These are phyloP conservation scores for Wickerhamiella australiensis DNA, from an alignment of 805 yeast species.

Conservation along the genomic window DNA sequence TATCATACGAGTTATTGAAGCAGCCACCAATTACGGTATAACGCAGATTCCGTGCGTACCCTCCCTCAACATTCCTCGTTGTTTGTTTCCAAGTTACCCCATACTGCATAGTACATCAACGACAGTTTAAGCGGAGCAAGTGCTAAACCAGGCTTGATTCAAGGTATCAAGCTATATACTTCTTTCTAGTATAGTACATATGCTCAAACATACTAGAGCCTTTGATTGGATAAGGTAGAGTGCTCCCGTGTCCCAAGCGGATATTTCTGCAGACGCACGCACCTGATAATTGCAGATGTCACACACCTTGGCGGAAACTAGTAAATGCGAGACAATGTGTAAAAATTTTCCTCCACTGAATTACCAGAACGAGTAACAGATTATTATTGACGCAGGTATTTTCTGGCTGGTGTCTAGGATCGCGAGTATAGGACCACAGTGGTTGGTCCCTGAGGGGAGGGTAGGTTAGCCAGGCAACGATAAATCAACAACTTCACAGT, in stretches of 20 bases:
- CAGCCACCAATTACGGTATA: no score
- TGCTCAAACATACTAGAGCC: no score
- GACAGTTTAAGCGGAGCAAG: no score
- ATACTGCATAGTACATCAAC: background rate
- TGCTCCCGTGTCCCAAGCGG: background rate
- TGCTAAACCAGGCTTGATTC: no score
- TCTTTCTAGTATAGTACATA: no score
- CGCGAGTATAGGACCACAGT: background rate
- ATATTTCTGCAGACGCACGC: background rate
- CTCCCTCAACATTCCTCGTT: background rate
- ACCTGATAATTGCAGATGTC: slow-evolving; percentile 1
- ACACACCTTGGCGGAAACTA: slow-evolving; percentile 1
- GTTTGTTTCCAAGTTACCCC: background rate
- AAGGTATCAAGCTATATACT: no score
- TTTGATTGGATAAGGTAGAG: background rate
- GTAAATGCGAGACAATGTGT: background rate
- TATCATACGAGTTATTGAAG: no score
- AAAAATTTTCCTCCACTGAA: background rate
- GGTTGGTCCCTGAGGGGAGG: background rate
- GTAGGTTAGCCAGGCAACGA: no score
- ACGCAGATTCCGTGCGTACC: no score
- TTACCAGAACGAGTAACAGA: background rate
- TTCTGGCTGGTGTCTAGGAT: background rate
- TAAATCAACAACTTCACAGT: no score
- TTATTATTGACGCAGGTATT: background rate